Conservation (phyloP, 176 grass and related monocot species). For the Zea mays region DNA sequence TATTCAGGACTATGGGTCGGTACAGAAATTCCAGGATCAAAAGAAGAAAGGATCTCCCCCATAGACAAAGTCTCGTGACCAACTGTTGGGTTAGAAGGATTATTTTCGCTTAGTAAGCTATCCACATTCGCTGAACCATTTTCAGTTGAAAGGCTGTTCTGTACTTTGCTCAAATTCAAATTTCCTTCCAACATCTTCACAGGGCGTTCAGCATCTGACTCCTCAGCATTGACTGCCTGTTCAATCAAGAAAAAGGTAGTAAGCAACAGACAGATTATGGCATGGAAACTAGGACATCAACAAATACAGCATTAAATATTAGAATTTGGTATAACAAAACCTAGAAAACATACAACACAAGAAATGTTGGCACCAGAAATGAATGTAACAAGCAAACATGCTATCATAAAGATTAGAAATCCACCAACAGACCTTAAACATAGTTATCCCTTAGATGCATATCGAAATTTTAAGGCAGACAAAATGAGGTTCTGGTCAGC, state of each 20-base stretch:
- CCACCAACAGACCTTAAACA: slow-evolving; percentile 5
- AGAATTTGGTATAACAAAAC: background rate
- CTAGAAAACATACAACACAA: background rate
- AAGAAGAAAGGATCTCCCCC: slow-evolving; percentile 98
- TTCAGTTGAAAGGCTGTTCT: slow-evolving; percentile 48
- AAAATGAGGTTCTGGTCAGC: background rate
- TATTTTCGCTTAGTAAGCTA: slow-evolving; percentile 49
- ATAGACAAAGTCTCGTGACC: slow-evolving; percentile 74
- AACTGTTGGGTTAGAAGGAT: slow-evolving; percentile 45
- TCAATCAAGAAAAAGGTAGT: slow-evolving; percentile 31
- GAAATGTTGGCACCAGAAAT: background rate
- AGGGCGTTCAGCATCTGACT: slow-evolving; percentile 59
- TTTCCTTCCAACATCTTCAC: slow-evolving; percentile 40
- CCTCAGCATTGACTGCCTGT: slow-evolving; percentile 77
- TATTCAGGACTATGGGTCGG: slow-evolving; percentile 58
- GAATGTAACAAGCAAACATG: slow-evolving; percentile 7
- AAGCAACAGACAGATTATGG: slow-evolving; percentile 16
- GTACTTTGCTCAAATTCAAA: slow-evolving; percentile 50
- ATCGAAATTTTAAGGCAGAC: slow-evolving; percentile 2
- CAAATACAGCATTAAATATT: slow-evolving; percentile 1
- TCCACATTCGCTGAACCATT: slow-evolving; percentile 47
- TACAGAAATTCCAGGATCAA: slow-evolving; percentile 81
- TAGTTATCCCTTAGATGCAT: background rate
- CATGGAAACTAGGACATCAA: background rate
- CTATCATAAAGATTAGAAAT: slow-evolving; percentile 4